phyloP scores from a whole-genome alignment of 805 yeast species.

The Ogataea sp. region DNA sequence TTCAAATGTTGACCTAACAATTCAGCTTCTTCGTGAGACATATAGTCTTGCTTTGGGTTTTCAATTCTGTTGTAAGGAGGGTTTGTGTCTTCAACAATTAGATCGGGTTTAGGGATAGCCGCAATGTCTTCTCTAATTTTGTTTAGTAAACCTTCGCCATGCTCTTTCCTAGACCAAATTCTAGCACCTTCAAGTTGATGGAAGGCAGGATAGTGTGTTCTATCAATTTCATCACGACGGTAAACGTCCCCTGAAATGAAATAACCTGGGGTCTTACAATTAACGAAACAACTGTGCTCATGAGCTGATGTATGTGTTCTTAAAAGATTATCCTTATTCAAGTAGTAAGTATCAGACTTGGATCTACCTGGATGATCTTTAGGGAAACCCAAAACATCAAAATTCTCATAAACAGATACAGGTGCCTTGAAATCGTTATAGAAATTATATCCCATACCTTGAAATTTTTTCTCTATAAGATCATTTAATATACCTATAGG shows the following conservation, averaged over 20 bases:
- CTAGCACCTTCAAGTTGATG: slow-evolving; percentile 98
- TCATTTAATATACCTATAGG: slow-evolving; percentile 83
- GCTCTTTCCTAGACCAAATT: slow-evolving; percentile 57
- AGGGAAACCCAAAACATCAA: slow-evolving; percentile 90
- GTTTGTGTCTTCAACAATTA: slow-evolving; percentile 70
- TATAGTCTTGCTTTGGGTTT: slow-evolving; percentile 77
- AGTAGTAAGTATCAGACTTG: slow-evolving; percentile 85
- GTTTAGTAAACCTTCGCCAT: slow-evolving; percentile 26
- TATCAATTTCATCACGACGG: slow-evolving; percentile 89
- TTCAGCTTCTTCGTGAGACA: slow-evolving; percentile 61
- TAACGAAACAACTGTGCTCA: slow-evolving; percentile 75
- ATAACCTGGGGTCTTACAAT: slow-evolving; percentile 70
- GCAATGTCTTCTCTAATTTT: slow-evolving; percentile 52
- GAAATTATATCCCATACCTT: slow-evolving; percentile 62
- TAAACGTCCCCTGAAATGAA: slow-evolving; percentile 94
- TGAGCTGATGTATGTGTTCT: slow-evolving; percentile 98
- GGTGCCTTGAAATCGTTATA: slow-evolving; percentile 77
- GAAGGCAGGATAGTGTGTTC: slow-evolving; percentile 94
- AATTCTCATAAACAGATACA: slow-evolving; percentile 76
- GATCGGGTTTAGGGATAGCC: slow-evolving; percentile 55
- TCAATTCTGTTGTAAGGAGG: slow-evolving; percentile 41
- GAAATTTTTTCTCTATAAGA: slow-evolving; percentile 62
- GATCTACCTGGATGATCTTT: slow-evolving; percentile 89
- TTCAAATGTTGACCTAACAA: slow-evolving; percentile 73
- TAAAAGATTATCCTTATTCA: slow-evolving; percentile 63